Base-by-base conservation (phyloP, 2,329 filamentous ascomycete genomes). In the Dactylonectria estremocensis region DNA sequence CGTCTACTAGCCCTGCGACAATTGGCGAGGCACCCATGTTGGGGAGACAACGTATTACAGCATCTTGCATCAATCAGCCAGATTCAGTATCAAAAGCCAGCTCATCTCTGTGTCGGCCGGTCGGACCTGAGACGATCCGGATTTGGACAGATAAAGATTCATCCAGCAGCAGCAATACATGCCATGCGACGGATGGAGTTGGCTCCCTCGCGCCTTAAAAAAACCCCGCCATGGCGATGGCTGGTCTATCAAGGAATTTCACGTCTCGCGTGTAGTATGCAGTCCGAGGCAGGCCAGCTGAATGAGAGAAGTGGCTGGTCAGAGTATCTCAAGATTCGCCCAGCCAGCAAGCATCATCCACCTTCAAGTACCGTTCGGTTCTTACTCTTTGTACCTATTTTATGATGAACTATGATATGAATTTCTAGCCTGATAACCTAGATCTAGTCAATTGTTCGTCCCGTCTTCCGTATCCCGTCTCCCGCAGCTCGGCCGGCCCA, bases 1-100 rank as follows among this genome's bases (percentile, higher is more conserved):
- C 46, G 20, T 52, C 60, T 62, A 22, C 18, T 14, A 43, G 55
- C 43, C 43, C 57, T 59, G 24, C 28, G 16, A 22, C n/a, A 33
- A 48, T 35, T 28, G 10, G 40, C n/a, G 55, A 48, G 18, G 37
- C 24, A 37, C 31, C 24, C 5, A 11, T 35, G 43, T 48, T 59
- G 45, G 55, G 31, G 40, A 48, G 55, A 49, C 55, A 59, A 49
- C 43, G 16, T 20, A 28, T 49, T 18, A 48, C 31, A 18, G n/a
- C 13, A 53, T 31, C 31, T 53, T 16, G 50, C 18, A n/a, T 35
- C 16, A 35, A 53, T 33, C 31, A 22, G 35, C 31, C 31, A 18
- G 10, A 33, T 18, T n/a, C 4, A 20, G 33, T 18, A 31, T 31
- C 28, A 9, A 18, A 18, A 53, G 28, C 31, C 50, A 22, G 11